Percentiles rank a stretch among this genome's conserved stretches.
phyloP scores from a whole-genome alignment of 352 stramenopile genomes.

The Globisporangium spinosum region DNA sequence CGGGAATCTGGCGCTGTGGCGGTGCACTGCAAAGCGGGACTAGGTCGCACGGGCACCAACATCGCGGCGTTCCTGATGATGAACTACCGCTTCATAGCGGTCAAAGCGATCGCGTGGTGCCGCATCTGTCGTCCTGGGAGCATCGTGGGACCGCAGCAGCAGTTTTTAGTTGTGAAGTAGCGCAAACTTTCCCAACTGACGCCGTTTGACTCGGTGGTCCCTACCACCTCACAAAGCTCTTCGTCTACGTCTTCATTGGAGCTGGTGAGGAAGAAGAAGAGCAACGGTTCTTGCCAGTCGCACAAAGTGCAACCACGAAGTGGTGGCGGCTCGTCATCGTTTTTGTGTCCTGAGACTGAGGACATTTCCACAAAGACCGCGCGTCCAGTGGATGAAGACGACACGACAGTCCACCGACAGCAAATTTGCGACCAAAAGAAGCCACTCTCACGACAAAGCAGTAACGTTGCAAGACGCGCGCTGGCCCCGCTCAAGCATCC shows the following conservation, averaged over 20 bases:
- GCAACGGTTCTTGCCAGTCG: background rate
- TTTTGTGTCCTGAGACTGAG: background rate
- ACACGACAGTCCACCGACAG: background rate
- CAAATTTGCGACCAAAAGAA: background rate
- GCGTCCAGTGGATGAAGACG: background rate
- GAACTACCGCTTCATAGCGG: slow-evolving; percentile 90
- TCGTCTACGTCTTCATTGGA: background rate
- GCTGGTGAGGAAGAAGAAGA: background rate
- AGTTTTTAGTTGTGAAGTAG: slow-evolving; percentile 91
- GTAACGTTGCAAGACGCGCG: background rate
- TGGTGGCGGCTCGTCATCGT: background rate
- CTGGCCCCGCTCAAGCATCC: slow-evolving; percentile 8
- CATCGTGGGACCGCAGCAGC: slow-evolving; percentile 94
- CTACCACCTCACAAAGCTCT: background rate
- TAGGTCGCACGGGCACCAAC: slow-evolving; percentile 94
- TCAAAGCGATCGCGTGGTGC: slow-evolving; percentile 94
- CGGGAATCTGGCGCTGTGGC: slow-evolving; percentile 82
- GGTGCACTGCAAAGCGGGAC: slow-evolving; percentile 97
- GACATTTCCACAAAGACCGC: background rate
- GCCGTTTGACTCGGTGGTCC: background rate
- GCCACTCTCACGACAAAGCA: background rate
- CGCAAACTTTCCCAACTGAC: slow-evolving; percentile 34
- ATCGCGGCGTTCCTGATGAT: slow-evolving; percentile 97
- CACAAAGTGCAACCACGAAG: background rate
- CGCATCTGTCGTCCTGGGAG: slow-evolving; percentile 92